A percentile compares a stretch with the other conserved stretches of the same genome.
These are phyloP conservation scores for Ustilago xerochloae DNA, from an alignment of 1,284 basidiomycete species.

Conservation along the genomic window DNA sequence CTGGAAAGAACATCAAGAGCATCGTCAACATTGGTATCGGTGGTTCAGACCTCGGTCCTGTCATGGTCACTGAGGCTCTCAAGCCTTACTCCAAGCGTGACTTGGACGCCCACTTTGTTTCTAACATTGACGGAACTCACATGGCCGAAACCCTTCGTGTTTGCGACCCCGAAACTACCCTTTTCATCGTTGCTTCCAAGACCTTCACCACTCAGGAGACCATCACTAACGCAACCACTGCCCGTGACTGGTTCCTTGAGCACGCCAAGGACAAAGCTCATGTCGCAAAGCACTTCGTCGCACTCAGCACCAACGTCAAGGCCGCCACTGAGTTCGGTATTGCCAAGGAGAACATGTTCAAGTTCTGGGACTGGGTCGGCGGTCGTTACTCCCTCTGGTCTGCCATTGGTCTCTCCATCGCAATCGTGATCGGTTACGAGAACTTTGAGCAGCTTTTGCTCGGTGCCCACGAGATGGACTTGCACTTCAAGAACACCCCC, in stretches of 20 bases:
- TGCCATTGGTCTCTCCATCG: constrained; percentile 94
- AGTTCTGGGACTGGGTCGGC: constrained; percentile 99
- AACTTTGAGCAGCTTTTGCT: constrained; percentile 90
- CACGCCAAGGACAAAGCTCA: constrained; percentile 80
- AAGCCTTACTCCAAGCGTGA: constrained; percentile 92
- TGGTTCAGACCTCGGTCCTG: constrained; percentile 95
- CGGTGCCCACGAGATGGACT: constrained; percentile 97
- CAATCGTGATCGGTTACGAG: constrained; percentile 90
- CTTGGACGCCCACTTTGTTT: constrained; percentile 88
- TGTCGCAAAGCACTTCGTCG: constrained; percentile 98
- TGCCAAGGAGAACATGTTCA: constrained; percentile 93
- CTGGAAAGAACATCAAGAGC: constrained; percentile 90
- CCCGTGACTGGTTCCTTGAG: constrained; percentile 91
- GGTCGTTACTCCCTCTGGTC: constrained; percentile 98
- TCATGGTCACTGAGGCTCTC: constrained; percentile 98
- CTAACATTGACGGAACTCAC: constrained; percentile 98
- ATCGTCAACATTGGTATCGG: constrained; percentile 99
- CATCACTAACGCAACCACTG: constrained; percentile 95
- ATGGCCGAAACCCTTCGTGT: constrained; percentile 85
- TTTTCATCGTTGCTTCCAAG: constrained; percentile 98
- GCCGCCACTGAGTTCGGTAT: constrained; percentile 97
- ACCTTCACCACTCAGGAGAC: constrained; percentile 99
- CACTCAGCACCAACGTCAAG: constrained; percentile 93
- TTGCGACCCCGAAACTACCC: constrained; percentile 90
- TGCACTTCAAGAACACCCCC: constrained; percentile 89